Evolutionary conservation across 768 basidiomycete species (phyloP).

Genomic region (Boletus reticulatus): DNA sequence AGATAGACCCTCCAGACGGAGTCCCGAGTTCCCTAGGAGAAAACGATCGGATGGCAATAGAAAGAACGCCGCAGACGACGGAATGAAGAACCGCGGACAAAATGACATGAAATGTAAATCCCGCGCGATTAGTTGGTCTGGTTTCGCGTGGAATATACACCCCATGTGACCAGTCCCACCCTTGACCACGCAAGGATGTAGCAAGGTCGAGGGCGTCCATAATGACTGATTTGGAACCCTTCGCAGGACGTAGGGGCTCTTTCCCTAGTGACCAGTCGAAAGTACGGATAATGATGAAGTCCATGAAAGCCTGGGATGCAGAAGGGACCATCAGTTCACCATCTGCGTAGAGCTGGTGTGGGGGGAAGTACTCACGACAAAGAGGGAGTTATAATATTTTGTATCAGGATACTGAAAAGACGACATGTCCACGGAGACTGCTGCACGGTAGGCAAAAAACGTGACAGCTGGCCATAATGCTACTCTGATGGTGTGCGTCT

Average conservation of each 20-base stretch:
- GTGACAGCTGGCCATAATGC: conserved; percentile 46
- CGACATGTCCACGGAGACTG: conserved; percentile 11
- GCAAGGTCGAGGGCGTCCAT: neutral
- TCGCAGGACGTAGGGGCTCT: neutral
- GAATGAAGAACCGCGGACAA: neutral
- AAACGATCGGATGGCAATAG: neutral
- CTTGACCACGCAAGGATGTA: neutral
- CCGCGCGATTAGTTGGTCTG: neutral
- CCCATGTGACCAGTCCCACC: neutral
- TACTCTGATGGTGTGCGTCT: conserved; percentile 43
- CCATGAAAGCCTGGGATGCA: conserved; percentile 10
- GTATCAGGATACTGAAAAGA: neutral
- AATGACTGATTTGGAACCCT: neutral
- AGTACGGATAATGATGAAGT: conserved; percentile 10
- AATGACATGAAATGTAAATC: neutral
- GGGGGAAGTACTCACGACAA: neutral
- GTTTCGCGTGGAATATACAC: neutral
- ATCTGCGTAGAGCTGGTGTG: neutral
- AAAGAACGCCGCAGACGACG: neutral
- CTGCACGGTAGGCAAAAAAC: conserved; percentile 41
- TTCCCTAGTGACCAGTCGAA: conserved; percentile 14
- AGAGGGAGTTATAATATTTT: neutral
- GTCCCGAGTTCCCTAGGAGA: neutral
- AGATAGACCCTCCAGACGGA: neutral
- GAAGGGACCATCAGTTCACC: neutral